These are phyloP conservation scores for Parastagonospora avenae DNA, from an alignment of 2,329 filamentous ascomycete genomes.

Conservation along the genomic window DNA sequence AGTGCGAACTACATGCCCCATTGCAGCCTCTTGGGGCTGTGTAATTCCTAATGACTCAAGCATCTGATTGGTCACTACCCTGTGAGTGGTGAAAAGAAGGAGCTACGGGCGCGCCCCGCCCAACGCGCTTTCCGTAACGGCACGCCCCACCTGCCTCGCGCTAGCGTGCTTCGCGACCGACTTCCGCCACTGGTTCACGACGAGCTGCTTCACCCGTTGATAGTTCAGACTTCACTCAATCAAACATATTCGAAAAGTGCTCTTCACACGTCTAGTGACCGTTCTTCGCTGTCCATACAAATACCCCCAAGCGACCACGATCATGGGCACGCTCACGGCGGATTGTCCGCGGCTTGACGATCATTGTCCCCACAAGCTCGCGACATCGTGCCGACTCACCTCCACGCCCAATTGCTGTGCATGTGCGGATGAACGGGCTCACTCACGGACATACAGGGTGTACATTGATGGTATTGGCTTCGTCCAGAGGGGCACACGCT, in stretches of 20 bases:
- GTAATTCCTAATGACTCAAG: background rate
- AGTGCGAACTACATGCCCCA: no score
- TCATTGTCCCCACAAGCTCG: conserved; percentile 50
- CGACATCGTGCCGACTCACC: conserved; percentile 50
- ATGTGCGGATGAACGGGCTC: conserved; percentile 48
- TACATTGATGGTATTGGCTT: conserved; percentile 59
- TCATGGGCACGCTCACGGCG: conserved; percentile 49
- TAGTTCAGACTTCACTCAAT: no score
- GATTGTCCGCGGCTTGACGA: conserved; percentile 42
- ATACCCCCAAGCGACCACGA: background rate
- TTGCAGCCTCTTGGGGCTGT: no score
- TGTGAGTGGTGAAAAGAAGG: background rate
- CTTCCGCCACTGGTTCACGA: no score
- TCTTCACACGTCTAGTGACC: no score
- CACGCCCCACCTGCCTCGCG: background rate
- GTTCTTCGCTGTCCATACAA: no score
- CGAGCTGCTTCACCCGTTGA: no score
- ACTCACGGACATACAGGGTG: conserved; percentile 51
- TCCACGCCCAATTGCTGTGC: conserved; percentile 49
- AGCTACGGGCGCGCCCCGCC: background rate
- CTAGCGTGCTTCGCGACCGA: background rate
- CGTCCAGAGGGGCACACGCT: conserved; percentile 54
- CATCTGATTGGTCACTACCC: background rate
- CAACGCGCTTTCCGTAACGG: background rate
- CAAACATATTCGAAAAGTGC: no score